Evolutionary conservation across 2,329 filamentous ascomycete species (phyloP), one percentile per base, ranked within the genome.

Genomic region (Diaporthe citrichinensis): DNA sequence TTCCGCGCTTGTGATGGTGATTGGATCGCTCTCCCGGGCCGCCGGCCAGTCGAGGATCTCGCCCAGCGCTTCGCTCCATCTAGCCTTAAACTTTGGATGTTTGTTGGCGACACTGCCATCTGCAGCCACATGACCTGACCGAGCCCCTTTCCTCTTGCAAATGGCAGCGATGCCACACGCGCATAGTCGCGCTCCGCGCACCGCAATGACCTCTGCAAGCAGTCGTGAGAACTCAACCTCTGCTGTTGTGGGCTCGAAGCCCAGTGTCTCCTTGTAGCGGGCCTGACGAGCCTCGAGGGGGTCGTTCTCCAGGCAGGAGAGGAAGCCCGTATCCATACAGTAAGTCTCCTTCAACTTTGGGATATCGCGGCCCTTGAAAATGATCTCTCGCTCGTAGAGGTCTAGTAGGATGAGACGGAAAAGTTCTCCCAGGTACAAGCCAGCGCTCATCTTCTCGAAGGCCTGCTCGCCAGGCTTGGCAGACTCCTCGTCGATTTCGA

Each of bases 401-500:
- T 86, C 83, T 34, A 94, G 80, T 15, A 95, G 84, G 23, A 90
- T 90, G 25, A 92, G 88, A 59, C 94, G 89, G 65, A 95, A 87
- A 53, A 96, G 92, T 81, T 96, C 94, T 20, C 94, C 94, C 69
- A 96, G 83, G 83, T 96, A 96, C 91, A 96, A 93, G 77, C 94
- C 94, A 0, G 92, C 94, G n/a, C 95, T 90, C 53, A 93, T 91
- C 86, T 96, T 96, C 84, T 96, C 94, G 78, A 95, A 95, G 89
- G 95, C 94, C 80, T 96, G 94, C 71, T 94, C 90, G 15, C 93
- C 93, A 0, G 93, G 93, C 81, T 96, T 95, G 77, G 91, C 89
- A 72, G 91, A 94, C 65, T 91, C 90, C 17, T 84, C 84, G 81
- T 96, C 94, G 23, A 96, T 87, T 71, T 89, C 87, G 46, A 85